Percentiles rank a stretch among this genome's conserved stretches.
Evolutionary conservation across 1,139 yeast species (phyloP).

Genomic region (Dujonia santamariae): DNA sequence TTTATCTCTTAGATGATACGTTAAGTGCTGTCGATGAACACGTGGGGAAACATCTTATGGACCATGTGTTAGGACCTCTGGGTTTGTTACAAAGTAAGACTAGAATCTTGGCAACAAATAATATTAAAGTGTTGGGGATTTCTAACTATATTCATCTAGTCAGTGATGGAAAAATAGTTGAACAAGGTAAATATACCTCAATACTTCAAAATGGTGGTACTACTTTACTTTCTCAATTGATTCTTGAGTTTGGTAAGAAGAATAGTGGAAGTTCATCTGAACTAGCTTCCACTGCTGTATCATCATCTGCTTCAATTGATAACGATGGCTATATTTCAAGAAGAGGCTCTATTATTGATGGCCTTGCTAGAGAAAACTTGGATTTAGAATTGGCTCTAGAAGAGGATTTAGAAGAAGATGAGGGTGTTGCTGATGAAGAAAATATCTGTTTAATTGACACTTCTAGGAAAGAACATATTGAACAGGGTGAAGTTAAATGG

Average conservation of each 20-base stretch:
- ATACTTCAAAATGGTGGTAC: not conserved
- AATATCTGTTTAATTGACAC: not conserved
- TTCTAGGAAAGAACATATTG: constrained; percentile 5
- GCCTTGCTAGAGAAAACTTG: constrained; percentile 5
- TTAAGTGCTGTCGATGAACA: constrained; percentile 86
- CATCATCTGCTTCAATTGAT: constrained; percentile 1
- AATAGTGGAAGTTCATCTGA: constrained; percentile 6
- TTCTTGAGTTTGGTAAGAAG: constrained; percentile 21
- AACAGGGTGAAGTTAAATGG: constrained; percentile 24
- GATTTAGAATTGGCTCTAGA: not conserved
- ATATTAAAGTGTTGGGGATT: constrained; percentile 19
- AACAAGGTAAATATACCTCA: constrained; percentile 12
- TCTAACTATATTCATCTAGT: constrained; percentile 19
- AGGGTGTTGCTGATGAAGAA: not conserved
- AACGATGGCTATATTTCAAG: constrained; percentile 2
- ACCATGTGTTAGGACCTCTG: constrained; percentile 6
- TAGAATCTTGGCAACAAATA: constrained; percentile 24
- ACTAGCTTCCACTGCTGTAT: constrained; percentile 1
- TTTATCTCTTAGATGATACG: constrained; percentile 80
- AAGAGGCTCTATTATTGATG: constrained; percentile 4
- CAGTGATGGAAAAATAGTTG: constrained; percentile 18
- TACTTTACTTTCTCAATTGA: constrained; percentile 12
- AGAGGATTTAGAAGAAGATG: constrained; percentile 12
- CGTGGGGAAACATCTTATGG: constrained; percentile 61
- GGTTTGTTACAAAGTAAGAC: constrained; percentile 22